A percentile compares a stretch with the other conserved stretches of the same genome.
Conservation (phyloP, 192 early-diverging fungal species). For the Umbelopsis sp. region DNA sequence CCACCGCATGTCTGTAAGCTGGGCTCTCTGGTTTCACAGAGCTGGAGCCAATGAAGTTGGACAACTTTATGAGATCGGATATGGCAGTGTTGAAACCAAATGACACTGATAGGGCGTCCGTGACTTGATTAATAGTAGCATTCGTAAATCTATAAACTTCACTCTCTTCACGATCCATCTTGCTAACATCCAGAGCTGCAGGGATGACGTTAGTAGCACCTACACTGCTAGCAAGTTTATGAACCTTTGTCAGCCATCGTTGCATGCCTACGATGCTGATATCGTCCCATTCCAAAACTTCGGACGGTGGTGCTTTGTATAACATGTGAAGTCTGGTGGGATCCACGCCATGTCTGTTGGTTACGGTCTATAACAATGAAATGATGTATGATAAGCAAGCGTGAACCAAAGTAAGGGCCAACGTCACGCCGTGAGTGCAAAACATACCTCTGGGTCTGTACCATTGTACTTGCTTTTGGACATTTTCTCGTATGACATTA, state of each 20-base stretch:
- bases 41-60: constrained; percentile 35
- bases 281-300: constrained; percentile 92
- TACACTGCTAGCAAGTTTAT: constrained; percentile 29
- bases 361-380: constrained; percentile 41
- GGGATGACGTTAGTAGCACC: neutral
- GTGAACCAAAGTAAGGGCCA: too few relatives aligned
- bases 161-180: constrained; percentile 51
- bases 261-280: constrained; percentile 91
- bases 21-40: constrained; percentile 37
- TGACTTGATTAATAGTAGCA: constrained; percentile 61
- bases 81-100: constrained; percentile 81
- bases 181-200: constrained; percentile 10
- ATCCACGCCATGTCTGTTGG: constrained; percentile 76
- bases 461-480: constrained; percentile 97
- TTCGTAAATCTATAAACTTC: constrained; percentile 57
- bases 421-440: neutral
- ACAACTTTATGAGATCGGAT: constrained; percentile 83
- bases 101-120: constrained; percentile 29
- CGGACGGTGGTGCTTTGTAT: constrained; percentile 85
- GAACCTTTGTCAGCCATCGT: constrained; percentile 73
- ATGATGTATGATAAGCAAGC: neutral
- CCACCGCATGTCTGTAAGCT: constrained; percentile 55
- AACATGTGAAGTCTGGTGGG: constrained; percentile 84
- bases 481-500: constrained; percentile 89
- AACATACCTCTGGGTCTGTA: constrained; percentile 74